Evolutionary conservation across 164 flowering plant genomes (phyloP), one percentile per base, ranked within the genome.

Genomic region (Annona squamosa): DNA sequence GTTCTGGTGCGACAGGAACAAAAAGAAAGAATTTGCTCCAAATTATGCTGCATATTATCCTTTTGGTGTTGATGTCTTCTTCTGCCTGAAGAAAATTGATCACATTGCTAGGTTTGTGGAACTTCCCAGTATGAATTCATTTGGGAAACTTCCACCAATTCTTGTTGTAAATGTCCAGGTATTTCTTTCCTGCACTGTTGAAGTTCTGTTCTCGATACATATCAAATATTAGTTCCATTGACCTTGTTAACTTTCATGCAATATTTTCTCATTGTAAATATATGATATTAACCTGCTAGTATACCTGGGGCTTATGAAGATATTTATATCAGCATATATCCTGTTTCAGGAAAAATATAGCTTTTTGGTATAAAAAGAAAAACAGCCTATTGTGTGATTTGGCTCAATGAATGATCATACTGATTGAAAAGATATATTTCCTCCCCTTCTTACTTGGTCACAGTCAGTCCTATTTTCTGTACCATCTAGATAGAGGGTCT

Each of bases 131-230:
- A 26, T 79, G 57, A 77, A 75, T 77, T 75, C 87, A 46, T 77
- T 80, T 65, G 92, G 85, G n/a, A 84, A 79, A 64, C 85, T 95
- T 45, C 99, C 99, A 5, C 81, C 89, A 3, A 83, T 95, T 59
- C 99, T 95, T 77, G 89, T 95, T 76, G 97, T 95, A 77, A 93
- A 95, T 87, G 92, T 86, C 81, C 99, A 95, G 99, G 99, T 95
- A 81, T 45, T 77, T 12, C 71, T 70, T 26, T 4, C 44, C 16
- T 70, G 69, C 46, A 37, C 62, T 46, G 65, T 56, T 46, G 18
- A 45, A 18, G 63, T 68, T 78, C 26, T 7, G 13, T 41, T 74
- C 69, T 37, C 62, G 48, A n/a, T 47, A 43, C 47, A 52, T 46
- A 10, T 46, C 44, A 7, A 17, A 41, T 47, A 18, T n/a, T 43